A percentile compares a stretch with the other conserved stretches of the same genome.
Evolutionary conservation across 345 rosid species (phyloP).

Genomic region (Aurinia saxatilis): DNA sequence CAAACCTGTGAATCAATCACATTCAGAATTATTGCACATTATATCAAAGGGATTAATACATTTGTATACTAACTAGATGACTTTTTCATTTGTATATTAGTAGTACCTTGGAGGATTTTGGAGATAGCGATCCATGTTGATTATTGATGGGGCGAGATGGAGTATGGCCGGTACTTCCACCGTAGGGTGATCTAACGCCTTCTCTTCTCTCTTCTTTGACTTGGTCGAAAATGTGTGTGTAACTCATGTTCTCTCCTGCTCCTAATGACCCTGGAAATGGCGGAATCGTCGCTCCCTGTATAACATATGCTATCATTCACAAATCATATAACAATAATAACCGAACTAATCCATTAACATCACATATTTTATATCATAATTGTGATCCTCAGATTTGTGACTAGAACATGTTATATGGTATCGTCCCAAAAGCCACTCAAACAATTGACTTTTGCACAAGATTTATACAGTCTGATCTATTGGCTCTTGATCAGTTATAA

Average conservation of each 20-base stretch:
- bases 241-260: slow-evolving; percentile 17
- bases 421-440: no score
- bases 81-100: background rate
- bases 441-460: no score
- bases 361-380: no score
- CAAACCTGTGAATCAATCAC: slow-evolving; percentile 36
- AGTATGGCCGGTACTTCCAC: slow-evolving; percentile 11
- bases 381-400: no score
- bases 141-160: slow-evolving; percentile 20
- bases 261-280: slow-evolving; percentile 30
- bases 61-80: no score
- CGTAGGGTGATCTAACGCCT: slow-evolving; percentile 17
- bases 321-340: background rate
- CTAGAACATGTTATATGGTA: no score
- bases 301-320: background rate
- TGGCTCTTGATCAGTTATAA: no score
- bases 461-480: no score
- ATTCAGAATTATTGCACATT: no score
- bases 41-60: no score
- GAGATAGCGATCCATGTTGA: slow-evolving; percentile 1
- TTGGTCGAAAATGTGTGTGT: slow-evolving; percentile 31
- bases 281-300: slow-evolving; percentile 20
- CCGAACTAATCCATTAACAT: no score
- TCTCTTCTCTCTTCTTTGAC: slow-evolving; percentile 27
- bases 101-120: slow-evolving; percentile 10